These are phyloP conservation scores for Berberis thunbergii DNA, from an alignment of 164 flowering plant genomes.

Conservation along the genomic window DNA sequence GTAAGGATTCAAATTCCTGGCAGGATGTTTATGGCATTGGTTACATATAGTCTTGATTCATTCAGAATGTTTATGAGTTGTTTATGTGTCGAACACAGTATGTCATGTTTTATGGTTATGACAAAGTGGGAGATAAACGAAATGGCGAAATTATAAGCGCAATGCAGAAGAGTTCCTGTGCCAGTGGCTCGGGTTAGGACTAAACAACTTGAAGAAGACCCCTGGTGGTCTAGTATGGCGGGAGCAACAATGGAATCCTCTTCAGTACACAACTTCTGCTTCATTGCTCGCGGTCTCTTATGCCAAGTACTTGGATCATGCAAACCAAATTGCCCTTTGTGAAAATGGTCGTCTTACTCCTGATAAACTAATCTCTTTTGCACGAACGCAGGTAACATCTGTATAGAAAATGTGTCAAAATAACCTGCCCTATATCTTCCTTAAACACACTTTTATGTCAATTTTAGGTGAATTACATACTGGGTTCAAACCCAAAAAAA, in stretches of 20 bases:
- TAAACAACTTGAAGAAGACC: conserved; percentile 25
- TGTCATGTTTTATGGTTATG: neutral
- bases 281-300: conserved; percentile 26
- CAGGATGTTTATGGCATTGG: neutral
- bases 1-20: conserved; percentile 11
- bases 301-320: conserved; percentile 20
- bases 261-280: conserved; percentile 39
- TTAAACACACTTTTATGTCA: too few species aligned
- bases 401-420: neutral
- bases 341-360: conserved; percentile 17
- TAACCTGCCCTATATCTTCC: neutral
- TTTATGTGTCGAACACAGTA: neutral
- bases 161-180: conserved; percentile 42
- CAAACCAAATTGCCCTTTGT: conserved; percentile 19
- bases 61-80: neutral
- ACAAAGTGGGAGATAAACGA: neutral
- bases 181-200: conserved; percentile 31
- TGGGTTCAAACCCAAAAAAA: conserved; percentile 39
- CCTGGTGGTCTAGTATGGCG: conserved; percentile 33
- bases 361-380: conserved; percentile 20
- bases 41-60: neutral
- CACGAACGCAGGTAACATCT: conserved; percentile 28
- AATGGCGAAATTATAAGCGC: conserved; percentile 10
- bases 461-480: conserved; percentile 40
- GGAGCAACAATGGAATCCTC: conserved; percentile 21